phyloP scores from a whole-genome alignment of 495 filamentous ascomycete species.

The Ramalina intermedia region DNA sequence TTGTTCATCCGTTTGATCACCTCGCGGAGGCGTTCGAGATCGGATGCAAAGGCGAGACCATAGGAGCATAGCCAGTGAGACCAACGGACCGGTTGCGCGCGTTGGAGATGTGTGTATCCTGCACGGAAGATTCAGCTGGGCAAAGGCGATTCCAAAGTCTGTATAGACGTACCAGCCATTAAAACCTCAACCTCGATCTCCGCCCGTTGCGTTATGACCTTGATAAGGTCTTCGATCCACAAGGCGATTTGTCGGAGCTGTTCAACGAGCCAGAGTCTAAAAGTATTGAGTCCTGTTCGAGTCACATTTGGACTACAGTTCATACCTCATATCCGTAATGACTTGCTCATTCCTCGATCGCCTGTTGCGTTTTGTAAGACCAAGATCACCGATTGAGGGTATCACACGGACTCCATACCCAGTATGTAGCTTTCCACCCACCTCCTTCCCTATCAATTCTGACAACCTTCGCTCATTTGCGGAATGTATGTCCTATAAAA shows the following conservation, averaged over 20 bases:
- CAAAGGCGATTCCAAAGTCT: no score
- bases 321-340: conserved; percentile 62
- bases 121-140: not conserved
- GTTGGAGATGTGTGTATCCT: conserved; percentile 81
- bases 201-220: conserved; percentile 56
- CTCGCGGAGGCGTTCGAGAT: conserved; percentile 68
- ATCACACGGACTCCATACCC: conserved; percentile 27
- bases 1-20: conserved; percentile 61
- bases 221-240: conserved; percentile 54
- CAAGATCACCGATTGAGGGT: no score
- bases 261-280: conserved; percentile 62
- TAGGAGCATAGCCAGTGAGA: conserved; percentile 76
- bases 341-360: conserved; percentile 87
- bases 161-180: conserved; percentile 28
- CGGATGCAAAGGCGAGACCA: conserved; percentile 57
- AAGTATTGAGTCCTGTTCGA: not conserved
- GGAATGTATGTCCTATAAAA: conserved; percentile 60
- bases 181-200: conserved; percentile 60
- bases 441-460: conserved; percentile 76
- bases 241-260: conserved; percentile 59
- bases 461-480: conserved; percentile 84
- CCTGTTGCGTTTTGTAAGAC: not conserved
- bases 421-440: conserved; percentile 87
- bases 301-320: not conserved
- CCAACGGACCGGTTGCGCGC: conserved; percentile 83